Conservation (phyloP, 2,329 filamentous ascomycete species). For the Fusarium verrucosum region DNA sequence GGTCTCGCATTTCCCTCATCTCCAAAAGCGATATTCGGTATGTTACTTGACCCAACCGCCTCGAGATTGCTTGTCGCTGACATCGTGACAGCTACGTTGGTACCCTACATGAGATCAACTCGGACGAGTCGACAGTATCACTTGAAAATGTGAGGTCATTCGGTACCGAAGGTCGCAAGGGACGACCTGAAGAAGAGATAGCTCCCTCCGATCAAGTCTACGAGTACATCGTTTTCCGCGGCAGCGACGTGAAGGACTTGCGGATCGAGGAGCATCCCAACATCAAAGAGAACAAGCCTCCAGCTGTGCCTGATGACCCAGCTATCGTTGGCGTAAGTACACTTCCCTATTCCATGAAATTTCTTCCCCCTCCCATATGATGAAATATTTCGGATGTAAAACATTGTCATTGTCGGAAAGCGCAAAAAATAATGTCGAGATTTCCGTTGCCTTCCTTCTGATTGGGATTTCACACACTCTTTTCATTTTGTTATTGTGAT, state of each 20-base stretch:
- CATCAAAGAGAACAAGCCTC: conserved; percentile 77
- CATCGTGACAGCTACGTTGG: conserved; percentile 80
- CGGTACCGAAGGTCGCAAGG: conserved; percentile 90
- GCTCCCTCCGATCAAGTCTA: conserved; percentile 87
- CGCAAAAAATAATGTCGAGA: conserved; percentile 96
- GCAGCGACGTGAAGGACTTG: conserved; percentile 97
- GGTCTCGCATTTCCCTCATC: conserved; percentile 94
- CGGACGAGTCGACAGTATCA: conserved; percentile 94
- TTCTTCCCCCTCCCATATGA: conserved; percentile 66
- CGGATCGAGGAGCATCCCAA: conserved; percentile 86
- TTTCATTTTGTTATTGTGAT: conserved; percentile 20
- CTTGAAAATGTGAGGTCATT: conserved; percentile 95
- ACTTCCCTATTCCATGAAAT: background rate
- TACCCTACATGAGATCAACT: conserved; percentile 97
- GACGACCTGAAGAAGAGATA: conserved; percentile 82
- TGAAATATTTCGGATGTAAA: conserved; percentile 98
- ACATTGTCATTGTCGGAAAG: conserved; percentile 82
- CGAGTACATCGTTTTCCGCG: conserved; percentile 98
- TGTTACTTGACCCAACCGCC: conserved; percentile 46
- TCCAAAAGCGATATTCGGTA: conserved; percentile 98
- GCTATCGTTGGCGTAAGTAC: conserved; percentile 96
- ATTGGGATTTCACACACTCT: conserved; percentile 54
- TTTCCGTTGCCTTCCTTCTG: conserved; percentile 99
- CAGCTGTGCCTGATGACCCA: conserved; percentile 89
- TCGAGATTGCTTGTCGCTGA: conserved; percentile 44